Conservation (phyloP, 352 stramenopile genomes). For the Globisporangium irregulare region DNA sequence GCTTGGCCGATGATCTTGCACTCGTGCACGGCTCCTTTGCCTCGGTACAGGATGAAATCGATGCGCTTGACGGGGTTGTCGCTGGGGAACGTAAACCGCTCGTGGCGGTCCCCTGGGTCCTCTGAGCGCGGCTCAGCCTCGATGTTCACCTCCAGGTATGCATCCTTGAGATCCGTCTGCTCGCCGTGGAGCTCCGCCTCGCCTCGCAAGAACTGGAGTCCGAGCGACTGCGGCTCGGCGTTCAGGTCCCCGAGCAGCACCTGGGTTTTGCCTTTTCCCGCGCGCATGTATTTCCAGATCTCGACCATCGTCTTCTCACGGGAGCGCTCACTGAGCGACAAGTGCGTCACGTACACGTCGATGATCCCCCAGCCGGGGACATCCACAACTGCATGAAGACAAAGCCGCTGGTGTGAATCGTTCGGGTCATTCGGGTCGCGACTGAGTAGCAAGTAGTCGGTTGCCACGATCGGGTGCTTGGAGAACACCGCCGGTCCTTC, state of each 20-base stretch:
- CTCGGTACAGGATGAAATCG: slow-evolving; percentile 77
- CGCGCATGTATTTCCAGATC: slow-evolving; percentile 78
- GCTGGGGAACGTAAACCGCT: slow-evolving; percentile 84
- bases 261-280: slow-evolving; percentile 58
- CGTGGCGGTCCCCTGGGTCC: slow-evolving; percentile 34
- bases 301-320: slow-evolving; percentile 78
- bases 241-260: slow-evolving; percentile 86
- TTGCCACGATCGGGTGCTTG: slow-evolving; percentile 73
- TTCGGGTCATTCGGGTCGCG: slow-evolving; percentile 80
- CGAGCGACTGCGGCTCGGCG: slow-evolving; percentile 77
- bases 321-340: slow-evolving; percentile 74
- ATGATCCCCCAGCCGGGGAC: slow-evolving; percentile 63
- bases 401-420: slow-evolving; percentile 81
- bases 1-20: slow-evolving; percentile 76
- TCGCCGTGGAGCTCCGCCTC: slow-evolving; percentile 44
- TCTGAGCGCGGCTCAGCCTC: slow-evolving; percentile 61
- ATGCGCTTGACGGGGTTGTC: slow-evolving; percentile 87
- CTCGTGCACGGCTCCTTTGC: slow-evolving; percentile 57
- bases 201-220: slow-evolving; percentile 78
- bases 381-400: slow-evolving; percentile 72
- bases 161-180: slow-evolving; percentile 72
- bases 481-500: slow-evolving; percentile 83
- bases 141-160: slow-evolving; percentile 59
- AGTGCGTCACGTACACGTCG: slow-evolving; percentile 86
- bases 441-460: slow-evolving; percentile 78